Evolutionary conservation across 2,329 filamentous ascomycete species (phyloP), one percentile per base, ranked within the genome.

Genomic region (Microdochium trichocladiopsis): DNA sequence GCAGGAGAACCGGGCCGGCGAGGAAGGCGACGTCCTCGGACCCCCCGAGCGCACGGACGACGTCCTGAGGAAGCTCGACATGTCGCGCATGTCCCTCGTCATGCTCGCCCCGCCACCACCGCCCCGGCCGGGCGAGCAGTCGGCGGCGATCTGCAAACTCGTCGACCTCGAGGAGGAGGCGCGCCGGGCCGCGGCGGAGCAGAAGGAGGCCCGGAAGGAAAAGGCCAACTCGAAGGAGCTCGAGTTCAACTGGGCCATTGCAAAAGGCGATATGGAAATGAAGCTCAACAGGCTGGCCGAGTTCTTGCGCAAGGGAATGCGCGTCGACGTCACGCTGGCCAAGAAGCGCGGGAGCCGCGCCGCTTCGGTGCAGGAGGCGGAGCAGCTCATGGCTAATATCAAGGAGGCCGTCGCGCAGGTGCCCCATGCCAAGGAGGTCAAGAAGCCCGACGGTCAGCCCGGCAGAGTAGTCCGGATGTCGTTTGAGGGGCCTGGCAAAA

Each of bases 211-310:
- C 60, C 63, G 70, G 56, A 66, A 68, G 57, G 55, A 66, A 62
- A 59, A 63, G 21, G 62, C 71, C 33, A 76, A 74, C 57, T 64
- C 69, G 16, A 96, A 96, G 72, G 86, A 86, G 64, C 68, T 96
- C n/a, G 92, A 96, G 71, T 61, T 97, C 60, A 93, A 90, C 67
- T 97, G 92, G 92, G 84, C 86, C 31, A 95, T 95, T 62, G 84
- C 84, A 55, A 64, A 69, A 12, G 80, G 93, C 64, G 92, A 96
- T 72, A 67, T 96, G 50, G 71, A 71, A n/a, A 85, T 88, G 66
- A 81, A 86, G 63, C 66, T 94, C 66, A 79, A 79, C 62, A 82
- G 83, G 70, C 66, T 93, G 61, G 70, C 70, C 55, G 76, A 72
- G 51, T 96, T 96, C 64, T 64, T 96, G 64, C 72, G 66, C 9